A percentile compares a stretch with the other conserved stretches of the same genome.
phyloP scores from a whole-genome alignment of 345 rosid genomes.

The Lepidium sativum region DNA sequence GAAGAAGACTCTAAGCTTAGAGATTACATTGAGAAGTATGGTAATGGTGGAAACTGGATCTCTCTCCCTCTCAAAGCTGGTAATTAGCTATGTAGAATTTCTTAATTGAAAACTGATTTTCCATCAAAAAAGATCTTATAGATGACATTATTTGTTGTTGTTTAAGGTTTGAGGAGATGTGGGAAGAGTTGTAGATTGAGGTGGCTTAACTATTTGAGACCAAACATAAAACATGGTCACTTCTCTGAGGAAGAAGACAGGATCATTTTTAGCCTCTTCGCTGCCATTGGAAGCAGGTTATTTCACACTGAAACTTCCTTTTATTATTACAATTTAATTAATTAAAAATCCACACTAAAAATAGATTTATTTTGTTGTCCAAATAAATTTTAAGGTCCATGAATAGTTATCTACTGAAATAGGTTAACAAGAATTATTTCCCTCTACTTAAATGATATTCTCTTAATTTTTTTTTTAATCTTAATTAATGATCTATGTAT shows the following conservation, averaged over 20 bases:
- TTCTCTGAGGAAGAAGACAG: constrained; percentile 82
- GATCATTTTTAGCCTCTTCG: constrained; percentile 62
- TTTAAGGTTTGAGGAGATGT: constrained; percentile 76
- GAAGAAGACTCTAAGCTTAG: constrained; percentile 91
- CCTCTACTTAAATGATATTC: not conserved
- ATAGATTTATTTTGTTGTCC: not conserved
- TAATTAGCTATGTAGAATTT: constrained; percentile 12
- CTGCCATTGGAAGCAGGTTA: constrained; percentile 95
- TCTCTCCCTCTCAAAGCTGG: constrained; percentile 94
- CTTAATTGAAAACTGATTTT: not conserved
- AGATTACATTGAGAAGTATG: constrained; percentile 69
- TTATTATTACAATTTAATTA: not conserved
- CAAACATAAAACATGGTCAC: constrained; percentile 89
- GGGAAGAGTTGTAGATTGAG: constrained; percentile 96
- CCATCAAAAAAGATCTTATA: not conserved
- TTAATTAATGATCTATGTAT: not conserved
- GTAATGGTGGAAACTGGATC: constrained; percentile 94
- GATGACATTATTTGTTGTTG: constrained; percentile 1
- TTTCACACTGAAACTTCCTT: not conserved
- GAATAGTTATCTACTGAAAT: constrained; percentile 17
- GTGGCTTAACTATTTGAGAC: constrained; percentile 96
- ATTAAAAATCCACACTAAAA: not conserved
- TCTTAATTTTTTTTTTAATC: not conserved
- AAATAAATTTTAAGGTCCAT: constrained; percentile 2
- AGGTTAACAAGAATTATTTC: not conserved